These are phyloP conservation scores for Magnaporthiopsis rhizophila DNA, from an alignment of 2,329 filamentous ascomycete species.

Conservation along the genomic window DNA sequence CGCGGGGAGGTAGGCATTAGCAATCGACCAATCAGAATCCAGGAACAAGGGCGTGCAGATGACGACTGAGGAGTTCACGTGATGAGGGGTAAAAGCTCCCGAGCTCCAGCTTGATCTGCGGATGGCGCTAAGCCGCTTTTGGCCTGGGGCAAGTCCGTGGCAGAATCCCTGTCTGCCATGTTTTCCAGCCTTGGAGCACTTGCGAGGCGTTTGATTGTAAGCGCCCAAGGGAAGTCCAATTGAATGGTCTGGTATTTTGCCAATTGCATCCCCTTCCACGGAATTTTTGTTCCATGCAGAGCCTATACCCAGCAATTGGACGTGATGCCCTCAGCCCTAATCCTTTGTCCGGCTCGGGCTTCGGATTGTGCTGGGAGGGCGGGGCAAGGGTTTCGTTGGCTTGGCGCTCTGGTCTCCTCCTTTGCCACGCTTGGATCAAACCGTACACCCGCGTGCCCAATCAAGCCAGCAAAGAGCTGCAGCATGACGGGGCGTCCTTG, in stretches of 20 bases:
- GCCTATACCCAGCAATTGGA: background rate
- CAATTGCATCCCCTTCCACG: background rate
- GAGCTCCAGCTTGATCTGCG: background rate
- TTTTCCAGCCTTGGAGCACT: background rate
- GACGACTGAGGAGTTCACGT: constrained; percentile 13
- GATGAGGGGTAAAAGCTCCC: constrained; percentile 11
- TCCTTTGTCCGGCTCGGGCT: background rate
- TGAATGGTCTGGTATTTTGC: background rate
- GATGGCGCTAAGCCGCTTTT: background rate
- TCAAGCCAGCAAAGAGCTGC: background rate
- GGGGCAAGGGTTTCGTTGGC: background rate
- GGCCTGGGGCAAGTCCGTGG: background rate
- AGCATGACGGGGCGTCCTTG: background rate
- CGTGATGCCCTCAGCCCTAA: background rate
- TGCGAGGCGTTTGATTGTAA: background rate
- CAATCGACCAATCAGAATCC: constrained; percentile 14
- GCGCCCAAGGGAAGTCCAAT: too few relatives aligned
- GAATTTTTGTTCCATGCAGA: background rate
- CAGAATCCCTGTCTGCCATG: background rate
- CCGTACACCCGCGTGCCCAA: background rate
- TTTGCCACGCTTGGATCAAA: background rate
- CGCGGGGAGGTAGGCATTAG: constrained; percentile 14
- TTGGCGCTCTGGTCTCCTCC: too few relatives aligned
- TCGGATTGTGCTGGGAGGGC: background rate
- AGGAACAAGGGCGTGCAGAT: background rate